These are phyloP conservation scores for Alternaria incomplexa DNA, from an alignment of 2,329 filamentous ascomycete genomes.

Conservation along the genomic window DNA sequence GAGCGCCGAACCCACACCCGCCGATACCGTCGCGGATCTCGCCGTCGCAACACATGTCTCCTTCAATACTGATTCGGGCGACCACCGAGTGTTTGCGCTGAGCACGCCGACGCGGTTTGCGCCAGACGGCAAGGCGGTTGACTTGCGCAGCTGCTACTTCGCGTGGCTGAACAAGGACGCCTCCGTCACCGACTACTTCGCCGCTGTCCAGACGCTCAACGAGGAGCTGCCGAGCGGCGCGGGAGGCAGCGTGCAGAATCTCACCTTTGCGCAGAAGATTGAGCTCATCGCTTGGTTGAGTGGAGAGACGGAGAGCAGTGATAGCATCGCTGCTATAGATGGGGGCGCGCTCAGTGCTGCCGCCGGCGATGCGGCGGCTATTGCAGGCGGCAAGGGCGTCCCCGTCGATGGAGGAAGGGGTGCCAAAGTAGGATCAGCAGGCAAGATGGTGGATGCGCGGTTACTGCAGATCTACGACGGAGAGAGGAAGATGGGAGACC, in stretches of 20 bases:
- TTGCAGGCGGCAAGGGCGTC: slow-evolving; percentile 57
- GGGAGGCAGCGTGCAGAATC: slow-evolving; percentile 77
- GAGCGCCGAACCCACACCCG: slow-evolving; percentile 67
- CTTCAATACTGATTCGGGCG: slow-evolving; percentile 68
- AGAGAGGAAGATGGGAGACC: slow-evolving; percentile 89
- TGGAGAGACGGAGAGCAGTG: slow-evolving; percentile 79
- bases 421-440: slow-evolving; percentile 42
- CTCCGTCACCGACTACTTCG: slow-evolving; percentile 89
- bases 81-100: slow-evolving; percentile 69
- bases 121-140: slow-evolving; percentile 71
- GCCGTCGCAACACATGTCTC: slow-evolving; percentile 63
- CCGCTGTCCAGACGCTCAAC: slow-evolving; percentile 79
- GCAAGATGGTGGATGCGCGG: slow-evolving; percentile 71
- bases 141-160: slow-evolving; percentile 94
- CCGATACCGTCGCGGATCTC: slow-evolving; percentile 67
- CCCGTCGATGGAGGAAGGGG: slow-evolving; percentile 43
- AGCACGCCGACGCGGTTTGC: slow-evolving; percentile 83
- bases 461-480: slow-evolving; percentile 88
- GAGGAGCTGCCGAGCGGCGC: slow-evolving; percentile 70
- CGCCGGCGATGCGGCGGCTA: slow-evolving; percentile 59
- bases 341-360: slow-evolving; percentile 60
- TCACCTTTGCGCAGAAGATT: slow-evolving; percentile 88
- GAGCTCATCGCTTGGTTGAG: slow-evolving; percentile 94
- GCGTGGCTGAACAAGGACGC: slow-evolving; percentile 94
- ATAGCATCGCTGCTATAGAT: slow-evolving; percentile 86